phyloP scores from a whole-genome alignment of 805 yeast genomes.

The Spathaspora girioi region DNA sequence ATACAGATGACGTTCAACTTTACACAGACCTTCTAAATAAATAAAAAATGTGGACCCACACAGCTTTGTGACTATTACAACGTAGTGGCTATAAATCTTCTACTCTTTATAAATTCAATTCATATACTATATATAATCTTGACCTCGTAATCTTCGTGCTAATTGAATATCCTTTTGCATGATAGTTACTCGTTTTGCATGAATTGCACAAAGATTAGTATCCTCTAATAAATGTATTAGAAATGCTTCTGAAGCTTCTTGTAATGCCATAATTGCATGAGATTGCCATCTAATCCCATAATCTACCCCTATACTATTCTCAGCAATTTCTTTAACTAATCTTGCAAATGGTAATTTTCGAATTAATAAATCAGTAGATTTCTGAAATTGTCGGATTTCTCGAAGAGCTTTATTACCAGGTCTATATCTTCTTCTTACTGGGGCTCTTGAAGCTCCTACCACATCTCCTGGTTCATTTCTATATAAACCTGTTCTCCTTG shows the following conservation, averaged over 20 bases:
- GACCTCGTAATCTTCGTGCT: conserved; percentile 98
- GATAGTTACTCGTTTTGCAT: conserved; percentile 98
- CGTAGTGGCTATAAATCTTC: too few species aligned
- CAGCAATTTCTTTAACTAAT: conserved; percentile 93
- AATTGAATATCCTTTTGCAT: conserved; percentile 97
- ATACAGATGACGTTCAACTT: too few species aligned
- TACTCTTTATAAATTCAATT: too few species aligned
- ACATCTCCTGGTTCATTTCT: conserved; percentile 58
- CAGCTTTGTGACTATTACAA: too few species aligned
- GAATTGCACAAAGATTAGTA: conserved; percentile 97
- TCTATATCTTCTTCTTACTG: conserved; percentile 67
- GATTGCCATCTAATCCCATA: conserved; percentile 93
- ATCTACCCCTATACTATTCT: conserved; percentile 74
- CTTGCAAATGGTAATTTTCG: conserved; percentile 97
- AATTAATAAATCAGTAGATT: conserved; percentile 90
- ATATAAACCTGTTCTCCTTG: conserved; percentile 30
- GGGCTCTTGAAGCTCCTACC: conserved; percentile 11
- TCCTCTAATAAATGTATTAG: conserved; percentile 94
- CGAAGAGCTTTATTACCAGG: conserved; percentile 96
- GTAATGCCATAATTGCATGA: conserved; percentile 95
- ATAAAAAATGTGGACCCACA: too few species aligned
- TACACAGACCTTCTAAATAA: neutral
- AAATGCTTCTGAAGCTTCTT: conserved; percentile 98
- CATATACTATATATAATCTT: conserved; percentile 48
- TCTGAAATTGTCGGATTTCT: conserved; percentile 97